These are phyloP conservation scores for Marasmius sp. DNA, from an alignment of 1,284 basidiomycete genomes.

Conservation along the genomic window DNA sequence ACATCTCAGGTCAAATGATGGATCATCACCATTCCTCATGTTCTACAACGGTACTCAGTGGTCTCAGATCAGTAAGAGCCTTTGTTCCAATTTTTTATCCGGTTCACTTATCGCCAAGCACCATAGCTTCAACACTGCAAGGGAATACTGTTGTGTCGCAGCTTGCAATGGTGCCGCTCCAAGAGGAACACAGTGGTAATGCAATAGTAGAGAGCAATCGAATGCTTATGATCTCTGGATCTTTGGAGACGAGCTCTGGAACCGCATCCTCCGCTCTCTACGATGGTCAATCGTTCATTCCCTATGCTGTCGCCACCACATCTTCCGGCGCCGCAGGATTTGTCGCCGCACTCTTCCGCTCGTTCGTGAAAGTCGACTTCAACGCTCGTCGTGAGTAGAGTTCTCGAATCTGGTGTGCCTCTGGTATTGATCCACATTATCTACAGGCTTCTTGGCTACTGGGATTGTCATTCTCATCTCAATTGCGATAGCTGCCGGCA, in stretches of 20 bases:
- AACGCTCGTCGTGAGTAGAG: constrained; percentile 60
- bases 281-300: constrained; percentile 83
- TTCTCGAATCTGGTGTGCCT: not conserved
- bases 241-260: constrained; percentile 74
- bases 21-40: constrained; percentile 56
- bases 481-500: constrained; percentile 93
- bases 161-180: constrained; percentile 87
- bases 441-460: constrained; percentile 79
- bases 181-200: constrained; percentile 69
- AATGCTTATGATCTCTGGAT: constrained; percentile 88
- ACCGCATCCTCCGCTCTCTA: constrained; percentile 85
- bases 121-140: constrained; percentile 52
- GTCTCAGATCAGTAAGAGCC: constrained; percentile 57
- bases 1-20: constrained; percentile 48
- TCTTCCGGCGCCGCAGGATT: constrained; percentile 70
- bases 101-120: not conserved
- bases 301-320: constrained; percentile 78
- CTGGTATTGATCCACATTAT: not conserved
- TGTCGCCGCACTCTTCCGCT: constrained; percentile 81
- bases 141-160: constrained; percentile 71
- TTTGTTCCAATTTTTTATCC: not conserved
- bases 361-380: constrained; percentile 77
- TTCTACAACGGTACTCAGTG: constrained; percentile 83
- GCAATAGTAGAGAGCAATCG: constrained; percentile 81
- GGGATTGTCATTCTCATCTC: constrained; percentile 96